phyloP scores from a whole-genome alignment of 805 yeast species.

The Isabelozyma gotoi region DNA sequence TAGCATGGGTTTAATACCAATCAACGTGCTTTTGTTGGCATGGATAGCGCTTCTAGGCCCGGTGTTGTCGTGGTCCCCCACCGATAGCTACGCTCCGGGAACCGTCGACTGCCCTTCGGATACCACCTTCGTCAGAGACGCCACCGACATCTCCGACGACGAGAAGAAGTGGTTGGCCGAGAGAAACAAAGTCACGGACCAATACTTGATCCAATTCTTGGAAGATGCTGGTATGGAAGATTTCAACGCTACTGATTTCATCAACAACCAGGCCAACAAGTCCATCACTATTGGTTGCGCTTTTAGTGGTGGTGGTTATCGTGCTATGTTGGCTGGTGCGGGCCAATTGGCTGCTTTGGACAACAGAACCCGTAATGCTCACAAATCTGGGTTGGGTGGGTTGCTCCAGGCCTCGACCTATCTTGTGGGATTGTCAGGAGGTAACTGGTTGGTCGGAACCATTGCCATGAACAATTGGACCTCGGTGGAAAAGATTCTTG shows the following conservation, averaged over 20 bases:
- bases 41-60: neutral
- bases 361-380: slow-evolving; percentile 57
- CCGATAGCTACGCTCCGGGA: slow-evolving; percentile 63
- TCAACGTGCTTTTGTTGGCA: too few species aligned
- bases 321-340: slow-evolving; percentile 86
- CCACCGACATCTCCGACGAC: slow-evolving; percentile 41
- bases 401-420: slow-evolving; percentile 71
- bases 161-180: slow-evolving; percentile 55
- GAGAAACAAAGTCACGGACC: slow-evolving; percentile 47
- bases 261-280: slow-evolving; percentile 19
- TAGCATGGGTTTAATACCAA: too few species aligned
- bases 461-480: slow-evolving; percentile 60
- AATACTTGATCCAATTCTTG: slow-evolving; percentile 46
- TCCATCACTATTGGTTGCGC: slow-evolving; percentile 37
- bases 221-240: slow-evolving; percentile 45
- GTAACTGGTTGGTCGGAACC: slow-evolving; percentile 65
- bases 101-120: slow-evolving; percentile 51
- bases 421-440: slow-evolving; percentile 68
- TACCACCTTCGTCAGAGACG: slow-evolving; percentile 43
- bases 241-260: slow-evolving; percentile 45
- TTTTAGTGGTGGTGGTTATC: slow-evolving; percentile 78
- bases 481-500: slow-evolving; percentile 42
- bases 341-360: slow-evolving; percentile 82
- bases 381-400: slow-evolving; percentile 68
- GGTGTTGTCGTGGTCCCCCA: slow-evolving; percentile 48